Evolutionary conservation across 108 stramenopile species (phyloP).

Genomic region (Cyclotella kingstonii): DNA sequence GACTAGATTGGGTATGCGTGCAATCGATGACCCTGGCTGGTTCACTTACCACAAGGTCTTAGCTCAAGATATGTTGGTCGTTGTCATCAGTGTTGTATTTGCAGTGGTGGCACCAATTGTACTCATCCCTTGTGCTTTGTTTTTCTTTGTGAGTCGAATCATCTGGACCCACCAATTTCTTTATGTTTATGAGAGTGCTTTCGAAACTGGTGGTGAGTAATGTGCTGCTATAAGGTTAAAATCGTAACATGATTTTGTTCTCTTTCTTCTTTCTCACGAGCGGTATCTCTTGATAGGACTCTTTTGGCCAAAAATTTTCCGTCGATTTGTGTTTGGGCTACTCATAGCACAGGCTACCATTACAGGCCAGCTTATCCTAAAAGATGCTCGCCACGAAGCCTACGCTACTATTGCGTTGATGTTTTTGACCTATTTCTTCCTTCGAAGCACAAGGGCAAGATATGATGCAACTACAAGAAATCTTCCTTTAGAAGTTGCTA

Average conservation of each 20-base stretch:
- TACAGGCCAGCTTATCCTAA: conserved; percentile 88
- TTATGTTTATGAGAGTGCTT: conserved; percentile 89
- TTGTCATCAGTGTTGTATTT: conserved; percentile 86
- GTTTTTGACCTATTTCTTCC: conserved; percentile 82
- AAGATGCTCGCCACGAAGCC: conserved; percentile 84
- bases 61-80: conserved; percentile 92
- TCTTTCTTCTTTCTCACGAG: neutral
- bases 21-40: conserved; percentile 91
- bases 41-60: conserved; percentile 90
- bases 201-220: conserved; percentile 83
- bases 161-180: conserved; percentile 92
- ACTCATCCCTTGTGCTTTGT: conserved; percentile 77
- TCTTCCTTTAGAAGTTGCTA: conserved; percentile 85
- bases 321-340: conserved; percentile 86
- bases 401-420: conserved; percentile 88
- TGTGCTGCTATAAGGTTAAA: neutral
- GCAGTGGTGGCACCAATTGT: conserved; percentile 90
- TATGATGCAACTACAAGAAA: conserved; percentile 84
- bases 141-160: conserved; percentile 77
- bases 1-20: conserved; percentile 61
- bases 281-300: conserved; percentile 20
- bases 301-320: conserved; percentile 92
- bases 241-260: neutral
- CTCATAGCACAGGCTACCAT: conserved; percentile 90
- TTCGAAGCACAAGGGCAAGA: conserved; percentile 76